Evolutionary conservation across 495 filamentous ascomycete genomes (phyloP).

Genomic region (Penicillium herquei): DNA sequence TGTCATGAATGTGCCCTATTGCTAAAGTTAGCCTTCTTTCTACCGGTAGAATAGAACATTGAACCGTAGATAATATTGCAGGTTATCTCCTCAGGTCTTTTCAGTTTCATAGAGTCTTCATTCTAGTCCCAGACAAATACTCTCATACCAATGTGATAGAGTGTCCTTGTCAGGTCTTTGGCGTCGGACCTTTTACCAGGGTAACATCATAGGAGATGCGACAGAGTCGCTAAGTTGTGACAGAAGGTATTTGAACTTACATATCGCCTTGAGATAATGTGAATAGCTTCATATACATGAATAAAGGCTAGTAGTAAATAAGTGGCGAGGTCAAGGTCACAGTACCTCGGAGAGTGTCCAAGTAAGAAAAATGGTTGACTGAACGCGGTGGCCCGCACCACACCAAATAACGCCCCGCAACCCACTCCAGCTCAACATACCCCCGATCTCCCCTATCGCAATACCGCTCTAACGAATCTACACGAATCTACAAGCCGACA

Average conservation of each 20-base stretch:
- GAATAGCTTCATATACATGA: too few species aligned
- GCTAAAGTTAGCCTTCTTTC: neutral
- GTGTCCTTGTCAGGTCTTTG: slow-evolving; percentile 1
- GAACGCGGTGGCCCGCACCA: slow-evolving; percentile 22
- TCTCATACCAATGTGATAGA: slow-evolving; percentile 12
- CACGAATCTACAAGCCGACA: neutral
- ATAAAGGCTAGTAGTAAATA: neutral
- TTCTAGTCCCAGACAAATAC: slow-evolving; percentile 28
- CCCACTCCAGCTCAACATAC: neutral
- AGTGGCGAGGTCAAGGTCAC: neutral
- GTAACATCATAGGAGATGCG: slow-evolving; percentile 54
- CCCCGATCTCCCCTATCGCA: neutral
- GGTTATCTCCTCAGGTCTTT: slow-evolving; percentile 57
- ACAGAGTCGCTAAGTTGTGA: slow-evolving; percentile 4
- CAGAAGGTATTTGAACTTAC: neutral
- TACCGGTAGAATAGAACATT: too few species aligned
- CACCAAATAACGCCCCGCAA: too few species aligned
- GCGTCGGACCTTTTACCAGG: slow-evolving; percentile 67
- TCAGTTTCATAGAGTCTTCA: slow-evolving; percentile 55
- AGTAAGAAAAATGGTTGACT: neutral
- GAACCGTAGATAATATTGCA: too few species aligned
- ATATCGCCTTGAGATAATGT: neutral
- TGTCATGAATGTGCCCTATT: neutral
- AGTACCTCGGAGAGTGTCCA: neutral
- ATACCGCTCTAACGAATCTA: neutral